Evolutionary conservation across 176 grass and related monocot species (phyloP).

Genomic region (Panicum miliaceum): DNA sequence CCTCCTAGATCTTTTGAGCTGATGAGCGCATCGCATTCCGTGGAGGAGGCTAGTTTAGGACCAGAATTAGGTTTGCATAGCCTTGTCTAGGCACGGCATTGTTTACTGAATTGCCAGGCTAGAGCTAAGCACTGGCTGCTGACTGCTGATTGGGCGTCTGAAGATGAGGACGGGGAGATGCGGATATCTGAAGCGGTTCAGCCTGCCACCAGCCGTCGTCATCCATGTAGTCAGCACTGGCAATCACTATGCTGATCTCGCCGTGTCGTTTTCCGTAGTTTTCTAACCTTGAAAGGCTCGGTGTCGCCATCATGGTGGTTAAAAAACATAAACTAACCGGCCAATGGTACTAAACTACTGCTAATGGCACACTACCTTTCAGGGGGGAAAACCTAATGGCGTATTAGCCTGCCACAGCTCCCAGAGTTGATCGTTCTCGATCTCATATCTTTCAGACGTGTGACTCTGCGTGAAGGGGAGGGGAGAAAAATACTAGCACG

Average conservation of each 20-base stretch:
- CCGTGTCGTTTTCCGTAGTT: neutral
- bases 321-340: neutral
- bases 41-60: neutral
- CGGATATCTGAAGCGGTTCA: slow-evolving; percentile 29
- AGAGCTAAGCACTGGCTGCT: neutral
- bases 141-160: neutral
- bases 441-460: neutral
- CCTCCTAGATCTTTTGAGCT: neutral
- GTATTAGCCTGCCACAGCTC: neutral
- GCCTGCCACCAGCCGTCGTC: neutral
- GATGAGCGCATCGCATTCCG: neutral
- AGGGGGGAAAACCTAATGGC: neutral
- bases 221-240: slow-evolving; percentile 14
- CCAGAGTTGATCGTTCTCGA: neutral
- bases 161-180: neutral
- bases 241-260: slow-evolving; percentile 10
- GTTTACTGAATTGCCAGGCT: neutral
- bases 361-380: neutral
- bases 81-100: neutral
- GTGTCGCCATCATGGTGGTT: slow-evolving; percentile 11
- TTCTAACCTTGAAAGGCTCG: neutral
- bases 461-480: too few species aligned
- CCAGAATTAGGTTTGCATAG: neutral
- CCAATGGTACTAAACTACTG: neutral
- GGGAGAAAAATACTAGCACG: neutral